These are phyloP conservation scores for Periconia sp. DNA, from an alignment of 2,329 filamentous ascomycete genomes.

Conservation along the genomic window DNA sequence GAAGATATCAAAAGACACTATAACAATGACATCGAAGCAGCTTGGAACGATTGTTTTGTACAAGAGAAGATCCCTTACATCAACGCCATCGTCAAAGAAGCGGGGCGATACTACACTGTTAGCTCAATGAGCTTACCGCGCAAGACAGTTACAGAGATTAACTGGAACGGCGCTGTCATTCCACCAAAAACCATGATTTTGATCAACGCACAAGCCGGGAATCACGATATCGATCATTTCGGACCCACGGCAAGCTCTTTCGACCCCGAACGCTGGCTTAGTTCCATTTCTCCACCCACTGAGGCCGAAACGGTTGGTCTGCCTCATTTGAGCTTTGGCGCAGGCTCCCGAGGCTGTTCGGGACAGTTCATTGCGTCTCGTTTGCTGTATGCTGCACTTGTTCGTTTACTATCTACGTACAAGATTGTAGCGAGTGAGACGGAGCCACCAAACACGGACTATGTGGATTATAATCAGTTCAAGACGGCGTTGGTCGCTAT, in stretches of 20 bases:
- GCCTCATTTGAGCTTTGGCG: constrained; percentile 55
- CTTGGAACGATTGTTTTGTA: constrained; percentile 50
- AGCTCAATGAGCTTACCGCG: constrained; percentile 56
- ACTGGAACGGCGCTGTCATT: constrained; percentile 56
- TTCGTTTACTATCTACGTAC: constrained; percentile 54
- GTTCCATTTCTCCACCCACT: constrained; percentile 23
- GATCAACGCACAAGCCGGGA: constrained; percentile 58
- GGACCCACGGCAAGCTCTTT: constrained; percentile 50
- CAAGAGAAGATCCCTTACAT: constrained; percentile 54
- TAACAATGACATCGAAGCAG: constrained; percentile 46
- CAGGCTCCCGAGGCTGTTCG: constrained; percentile 55
- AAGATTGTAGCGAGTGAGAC: constrained; percentile 52
- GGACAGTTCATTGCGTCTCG: constrained; percentile 56
- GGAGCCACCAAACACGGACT: constrained; percentile 61
- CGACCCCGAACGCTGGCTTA: constrained; percentile 54
- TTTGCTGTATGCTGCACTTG: constrained; percentile 53
- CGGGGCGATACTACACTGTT: constrained; percentile 57
- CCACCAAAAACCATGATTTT: constrained; percentile 57
- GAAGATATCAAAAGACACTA: constrained; percentile 55
- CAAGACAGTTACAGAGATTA: constrained; percentile 53
- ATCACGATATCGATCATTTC: constrained; percentile 56
- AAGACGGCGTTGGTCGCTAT: constrained; percentile 63
- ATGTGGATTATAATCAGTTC: constrained; percentile 63
- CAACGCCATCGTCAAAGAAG: constrained; percentile 55
- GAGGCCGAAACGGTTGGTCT: constrained; percentile 26